Evolutionary conservation across 2,329 filamentous ascomycete species (phyloP).

Genomic region (Neopestalotiopsis sp.): DNA sequence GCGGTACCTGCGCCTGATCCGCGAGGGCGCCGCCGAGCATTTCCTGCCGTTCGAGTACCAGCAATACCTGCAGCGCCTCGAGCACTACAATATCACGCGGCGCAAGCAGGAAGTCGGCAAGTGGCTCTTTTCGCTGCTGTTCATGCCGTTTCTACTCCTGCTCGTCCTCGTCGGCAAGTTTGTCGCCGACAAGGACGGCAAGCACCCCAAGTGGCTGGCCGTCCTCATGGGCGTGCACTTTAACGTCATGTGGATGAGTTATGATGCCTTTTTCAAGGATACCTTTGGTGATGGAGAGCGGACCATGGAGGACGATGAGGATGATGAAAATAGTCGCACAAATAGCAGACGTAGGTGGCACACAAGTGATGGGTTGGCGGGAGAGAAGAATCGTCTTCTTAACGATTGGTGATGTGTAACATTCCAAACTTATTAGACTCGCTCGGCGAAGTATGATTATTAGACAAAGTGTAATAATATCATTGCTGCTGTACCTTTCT

Average conservation of each 20-base stretch:
- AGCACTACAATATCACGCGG: slow-evolving; percentile 74
- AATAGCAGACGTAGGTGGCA: neutral
- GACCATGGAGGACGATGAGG: slow-evolving; percentile 42
- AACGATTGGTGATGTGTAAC: slow-evolving; percentile 31
- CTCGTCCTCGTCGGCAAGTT: slow-evolving; percentile 45
- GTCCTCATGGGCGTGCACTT: slow-evolving; percentile 51
- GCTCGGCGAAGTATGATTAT: neutral
- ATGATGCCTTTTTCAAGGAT: slow-evolving; percentile 67
- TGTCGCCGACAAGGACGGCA: slow-evolving; percentile 65
- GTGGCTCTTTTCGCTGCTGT: slow-evolving; percentile 64
- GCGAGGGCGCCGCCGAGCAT: slow-evolving; percentile 79
- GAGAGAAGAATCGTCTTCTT: slow-evolving; percentile 32
- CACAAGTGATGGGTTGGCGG: neutral
- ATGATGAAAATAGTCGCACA: slow-evolving; percentile 15
- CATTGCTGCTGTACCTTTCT: neutral
- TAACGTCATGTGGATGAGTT: slow-evolving; percentile 62
- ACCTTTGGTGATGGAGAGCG: slow-evolving; percentile 88
- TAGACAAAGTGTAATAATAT: neutral
- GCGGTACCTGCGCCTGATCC: slow-evolving; percentile 83
- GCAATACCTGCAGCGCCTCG: slow-evolving; percentile 71
- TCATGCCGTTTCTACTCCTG: slow-evolving; percentile 62
- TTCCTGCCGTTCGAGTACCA: slow-evolving; percentile 81
- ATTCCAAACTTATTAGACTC: neutral
- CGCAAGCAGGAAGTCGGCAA: slow-evolving; percentile 70
- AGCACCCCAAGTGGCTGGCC: slow-evolving; percentile 71